Evolutionary conservation across 345 rosid genomes (phyloP).

Genomic region (Populus davidiana): DNA sequence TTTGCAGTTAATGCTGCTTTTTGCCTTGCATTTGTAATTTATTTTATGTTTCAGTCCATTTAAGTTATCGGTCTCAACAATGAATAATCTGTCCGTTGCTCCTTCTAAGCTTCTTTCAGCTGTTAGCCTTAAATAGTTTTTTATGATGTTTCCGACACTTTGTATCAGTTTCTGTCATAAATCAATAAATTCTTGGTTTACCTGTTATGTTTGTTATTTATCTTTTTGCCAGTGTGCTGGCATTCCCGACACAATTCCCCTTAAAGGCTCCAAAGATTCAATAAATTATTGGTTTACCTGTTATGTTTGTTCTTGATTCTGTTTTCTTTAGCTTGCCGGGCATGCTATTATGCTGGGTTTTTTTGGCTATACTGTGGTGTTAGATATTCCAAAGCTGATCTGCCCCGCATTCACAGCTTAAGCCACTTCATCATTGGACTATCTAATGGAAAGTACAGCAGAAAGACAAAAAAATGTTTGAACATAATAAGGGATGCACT

Average conservation of each 20-base stretch:
- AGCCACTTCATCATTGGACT: not conserved
- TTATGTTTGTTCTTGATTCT: not conserved
- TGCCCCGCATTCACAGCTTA: not conserved
- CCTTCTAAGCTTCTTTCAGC: not conserved
- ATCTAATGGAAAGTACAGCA: too few species aligned
- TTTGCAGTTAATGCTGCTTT: not conserved
- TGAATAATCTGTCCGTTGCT: not conserved
- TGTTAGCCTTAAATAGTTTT: not conserved
- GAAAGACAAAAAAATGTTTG: not conserved
- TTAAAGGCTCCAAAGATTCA: not conserved
- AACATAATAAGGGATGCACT: not conserved
- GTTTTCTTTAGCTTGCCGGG: not conserved
- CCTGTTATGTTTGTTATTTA: not conserved
- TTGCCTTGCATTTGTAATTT: not conserved
- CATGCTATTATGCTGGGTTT: not conserved
- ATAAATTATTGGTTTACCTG: not conserved
- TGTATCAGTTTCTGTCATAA: not conserved
- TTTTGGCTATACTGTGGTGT: not conserved
- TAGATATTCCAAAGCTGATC: not conserved
- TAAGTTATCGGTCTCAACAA: not conserved
- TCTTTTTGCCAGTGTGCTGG: not conserved
- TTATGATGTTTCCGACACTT: not conserved
- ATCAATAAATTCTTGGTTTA: not conserved
- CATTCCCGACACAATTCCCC: not conserved
- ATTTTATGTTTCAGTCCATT: not conserved